Conservation (phyloP, 1,284 basidiomycete species). For the Trichosporon sp. region DNA sequence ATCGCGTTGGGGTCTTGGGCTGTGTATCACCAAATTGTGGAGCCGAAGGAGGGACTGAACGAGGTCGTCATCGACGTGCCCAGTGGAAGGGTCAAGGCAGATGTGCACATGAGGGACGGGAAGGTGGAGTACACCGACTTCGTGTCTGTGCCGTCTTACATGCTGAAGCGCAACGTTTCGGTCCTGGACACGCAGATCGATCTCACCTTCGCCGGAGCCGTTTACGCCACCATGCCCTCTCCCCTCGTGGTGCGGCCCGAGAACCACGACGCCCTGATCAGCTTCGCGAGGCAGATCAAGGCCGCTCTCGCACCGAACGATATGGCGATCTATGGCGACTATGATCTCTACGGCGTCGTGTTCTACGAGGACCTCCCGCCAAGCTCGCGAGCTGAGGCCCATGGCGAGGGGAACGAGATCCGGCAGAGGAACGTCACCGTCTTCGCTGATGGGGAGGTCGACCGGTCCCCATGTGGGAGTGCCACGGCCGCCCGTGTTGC, state of each 20-base stretch:
- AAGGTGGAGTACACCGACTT: slow-evolving; percentile 28
- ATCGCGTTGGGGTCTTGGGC: slow-evolving; percentile 60
- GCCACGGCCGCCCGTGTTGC: slow-evolving; percentile 59
- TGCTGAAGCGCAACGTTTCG: slow-evolving; percentile 17
- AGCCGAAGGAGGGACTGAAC: slow-evolving; percentile 11
- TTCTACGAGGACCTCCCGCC: slow-evolving; percentile 29
- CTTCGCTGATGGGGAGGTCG: slow-evolving; percentile 59
- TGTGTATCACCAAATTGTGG: slow-evolving; percentile 43
- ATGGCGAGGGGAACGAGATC: neutral
- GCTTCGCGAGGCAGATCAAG: slow-evolving; percentile 43
- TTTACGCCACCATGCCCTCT: slow-evolving; percentile 58
- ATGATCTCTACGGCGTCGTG: slow-evolving; percentile 32
- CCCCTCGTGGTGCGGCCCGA: slow-evolving; percentile 49
- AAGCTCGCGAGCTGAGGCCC: neutral
- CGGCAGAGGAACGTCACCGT: slow-evolving; percentile 36
- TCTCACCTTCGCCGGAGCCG: slow-evolving; percentile 59
- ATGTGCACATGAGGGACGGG: slow-evolving; percentile 23
- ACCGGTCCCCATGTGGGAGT: slow-evolving; percentile 59
- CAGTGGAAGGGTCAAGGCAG: slow-evolving; percentile 26
- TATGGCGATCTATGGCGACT: slow-evolving; percentile 20
- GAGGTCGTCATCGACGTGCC: slow-evolving; percentile 34
- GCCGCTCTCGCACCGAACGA: slow-evolving; percentile 36
- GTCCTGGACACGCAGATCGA: slow-evolving; percentile 46
- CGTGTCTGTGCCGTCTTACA: slow-evolving; percentile 32
- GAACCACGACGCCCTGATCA: slow-evolving; percentile 47